Percentiles rank a stretch among this genome's conserved stretches.
Conservation (phyloP, 2,329 filamentous ascomycete species). For the Tolypocladium inflatum region DNA sequence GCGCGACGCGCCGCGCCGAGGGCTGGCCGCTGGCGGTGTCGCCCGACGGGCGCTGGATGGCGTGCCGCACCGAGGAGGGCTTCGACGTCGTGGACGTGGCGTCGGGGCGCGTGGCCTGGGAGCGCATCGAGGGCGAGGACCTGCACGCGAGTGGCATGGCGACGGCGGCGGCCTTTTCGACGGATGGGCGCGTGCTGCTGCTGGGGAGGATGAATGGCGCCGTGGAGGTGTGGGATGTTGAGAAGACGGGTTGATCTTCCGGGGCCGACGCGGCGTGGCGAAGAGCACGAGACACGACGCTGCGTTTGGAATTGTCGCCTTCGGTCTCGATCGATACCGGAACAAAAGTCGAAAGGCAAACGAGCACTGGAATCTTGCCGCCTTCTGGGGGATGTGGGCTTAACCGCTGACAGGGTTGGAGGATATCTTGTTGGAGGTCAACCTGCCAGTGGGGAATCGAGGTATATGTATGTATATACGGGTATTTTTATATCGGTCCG, state of each 20-base stretch:
- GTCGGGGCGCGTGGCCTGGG: conserved; percentile 21
- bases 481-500: no score
- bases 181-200: conserved; percentile 18
- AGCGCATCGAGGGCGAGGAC: conserved; percentile 5
- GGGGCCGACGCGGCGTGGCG: no score
- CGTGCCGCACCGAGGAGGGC: conserved; percentile 29
- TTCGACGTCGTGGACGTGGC: conserved; percentile 29
- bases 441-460: no score
- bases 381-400: no score
- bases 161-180: conserved; percentile 25
- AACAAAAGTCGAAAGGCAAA: no score
- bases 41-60: conserved; percentile 25
- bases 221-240: conserved; percentile 23
- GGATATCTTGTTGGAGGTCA: no score
- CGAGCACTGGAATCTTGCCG: no score
- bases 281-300: no score
- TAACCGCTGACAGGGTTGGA: no score
- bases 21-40: conserved; percentile 32
- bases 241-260: neutral
- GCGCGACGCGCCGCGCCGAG: conserved; percentile 21
- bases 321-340: no score
- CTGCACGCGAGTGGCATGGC: conserved; percentile 13
- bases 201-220: conserved; percentile 24
- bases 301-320: no score
- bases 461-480: no score